Conservation (phyloP, 129 eudicot genomes). For the Centella asiatica region DNA sequence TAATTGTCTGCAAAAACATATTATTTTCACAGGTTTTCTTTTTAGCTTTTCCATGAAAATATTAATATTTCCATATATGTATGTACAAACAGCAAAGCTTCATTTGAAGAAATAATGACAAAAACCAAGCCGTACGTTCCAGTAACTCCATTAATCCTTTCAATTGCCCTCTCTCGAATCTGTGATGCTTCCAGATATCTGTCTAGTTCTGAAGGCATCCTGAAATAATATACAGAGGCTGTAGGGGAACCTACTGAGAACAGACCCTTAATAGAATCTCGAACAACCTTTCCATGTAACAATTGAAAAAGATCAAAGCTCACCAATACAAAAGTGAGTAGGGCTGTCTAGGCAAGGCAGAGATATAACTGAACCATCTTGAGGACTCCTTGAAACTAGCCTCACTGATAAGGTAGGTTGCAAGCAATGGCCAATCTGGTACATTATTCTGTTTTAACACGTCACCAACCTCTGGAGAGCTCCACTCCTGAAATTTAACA, state of each 20-base stretch:
- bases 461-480: slow-evolving; percentile 72
- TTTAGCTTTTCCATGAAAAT: not conserved
- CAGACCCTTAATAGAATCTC: slow-evolving; percentile 22
- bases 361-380: slow-evolving; percentile 80
- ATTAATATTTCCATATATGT: not conserved
- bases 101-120: not conserved
- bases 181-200: slow-evolving; percentile 91
- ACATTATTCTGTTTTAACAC: slow-evolving; percentile 64
- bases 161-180: slow-evolving; percentile 82
- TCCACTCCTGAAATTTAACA: slow-evolving; percentile 64
- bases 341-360: slow-evolving; percentile 95
- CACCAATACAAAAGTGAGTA: slow-evolving; percentile 93
- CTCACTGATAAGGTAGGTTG: slow-evolving; percentile 86
- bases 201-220: slow-evolving; percentile 91
- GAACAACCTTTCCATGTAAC: not conserved
- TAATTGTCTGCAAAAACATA: not conserved
- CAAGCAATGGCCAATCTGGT: slow-evolving; percentile 96
- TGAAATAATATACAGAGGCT: slow-evolving; percentile 66
- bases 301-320: slow-evolving; percentile 8
- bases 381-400: slow-evolving; percentile 65
- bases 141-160: slow-evolving; percentile 75
- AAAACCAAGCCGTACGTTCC: slow-evolving; percentile 68
- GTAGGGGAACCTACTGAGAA: slow-evolving; percentile 71
- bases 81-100: not conserved
- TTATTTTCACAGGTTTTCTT: too few relatives aligned